Evolutionary conservation across 768 basidiomycete species (phyloP), one percentile per base, ranked within the genome.

Genomic region (Lactifluus rugatus): DNA sequence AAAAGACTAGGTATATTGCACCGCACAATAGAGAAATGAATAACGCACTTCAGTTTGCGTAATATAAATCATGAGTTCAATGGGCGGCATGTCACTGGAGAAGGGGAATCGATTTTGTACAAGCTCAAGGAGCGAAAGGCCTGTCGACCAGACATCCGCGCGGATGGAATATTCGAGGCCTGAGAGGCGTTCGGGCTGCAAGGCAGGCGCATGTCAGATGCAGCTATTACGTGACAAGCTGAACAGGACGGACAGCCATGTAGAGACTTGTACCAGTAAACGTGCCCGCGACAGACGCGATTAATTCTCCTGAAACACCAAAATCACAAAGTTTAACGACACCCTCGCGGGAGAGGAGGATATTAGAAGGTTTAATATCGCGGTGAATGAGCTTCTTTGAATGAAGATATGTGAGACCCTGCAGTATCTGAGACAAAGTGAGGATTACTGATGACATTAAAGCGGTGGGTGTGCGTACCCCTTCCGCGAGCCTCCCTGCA

Each of bases 191-290:
- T 97, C 95, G 49, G 95, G 95, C 89, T 93, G 63, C 52, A 62
- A 61, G 53, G 62, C 51, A 62, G 19, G 41, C 39, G 55, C 58
- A 52, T 56, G 57, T 63, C 26, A 64, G 63, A 48, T 5, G 28
- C 23, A 45, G 34, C 41, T 49, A 58, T 58, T 48, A 37, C 53
- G 62, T 60, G 48, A 56, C 44, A 45, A 8, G 19, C 6, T 45
- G 32, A 52, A 41, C 26, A 41, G 25, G 28, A 82, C 94, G 71
- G 67, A 97, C 95, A 64, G 96, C 94, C 95, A 98, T 98, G 73
- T 98, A 99, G 64, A 90, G 88, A 69, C 93, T 93, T 45, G 95
- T 98, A 7, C 96, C 96, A 1, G 95, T 98, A 68, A 97, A 98
- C 0, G 96, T 98, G 54, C 89, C 90, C 16, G 96, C 96, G 62